Evolutionary conservation across 2,329 filamentous ascomycete genomes (phyloP).

Genomic region (Penicillium crustosum): DNA sequence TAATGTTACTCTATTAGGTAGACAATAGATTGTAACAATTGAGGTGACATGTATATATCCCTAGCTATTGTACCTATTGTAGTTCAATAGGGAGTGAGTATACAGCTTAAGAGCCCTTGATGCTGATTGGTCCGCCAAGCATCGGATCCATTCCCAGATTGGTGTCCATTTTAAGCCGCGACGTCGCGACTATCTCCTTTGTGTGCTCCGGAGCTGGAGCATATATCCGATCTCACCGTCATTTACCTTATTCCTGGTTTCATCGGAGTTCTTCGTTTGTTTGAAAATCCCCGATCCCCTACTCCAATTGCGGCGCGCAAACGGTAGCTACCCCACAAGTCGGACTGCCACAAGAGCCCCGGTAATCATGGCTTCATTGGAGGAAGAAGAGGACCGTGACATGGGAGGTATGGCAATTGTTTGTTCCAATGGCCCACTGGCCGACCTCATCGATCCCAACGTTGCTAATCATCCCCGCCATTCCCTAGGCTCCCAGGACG

Average conservation of each 20-base stretch:
- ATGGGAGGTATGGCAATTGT: conserved; percentile 34
- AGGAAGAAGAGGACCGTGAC: conserved; percentile 46
- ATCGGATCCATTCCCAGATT: neutral
- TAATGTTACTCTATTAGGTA: neutral
- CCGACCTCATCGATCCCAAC: neutral
- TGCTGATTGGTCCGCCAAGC: neutral
- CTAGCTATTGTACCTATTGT: no score
- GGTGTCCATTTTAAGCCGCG: neutral
- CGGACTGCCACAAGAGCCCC: neutral
- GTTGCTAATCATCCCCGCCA: neutral
- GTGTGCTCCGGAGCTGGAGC: neutral
- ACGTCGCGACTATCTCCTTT: neutral
- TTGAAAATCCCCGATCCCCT: neutral
- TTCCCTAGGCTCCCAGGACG: conserved; percentile 48
- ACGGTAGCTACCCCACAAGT: neutral
- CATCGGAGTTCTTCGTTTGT: conserved; percentile 1
- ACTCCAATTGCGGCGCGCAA: neutral
- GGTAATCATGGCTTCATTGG: conserved; percentile 34
- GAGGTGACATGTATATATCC: neutral
- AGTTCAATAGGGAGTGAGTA: neutral
- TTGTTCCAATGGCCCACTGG: conserved; percentile 9
- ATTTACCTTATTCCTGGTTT: neutral
- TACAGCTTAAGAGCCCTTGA: neutral
- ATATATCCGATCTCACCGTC: neutral
- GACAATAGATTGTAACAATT: no score